phyloP scores from a whole-genome alignment of 2,329 filamentous ascomycete genomes.

The Trichophyton simii region DNA sequence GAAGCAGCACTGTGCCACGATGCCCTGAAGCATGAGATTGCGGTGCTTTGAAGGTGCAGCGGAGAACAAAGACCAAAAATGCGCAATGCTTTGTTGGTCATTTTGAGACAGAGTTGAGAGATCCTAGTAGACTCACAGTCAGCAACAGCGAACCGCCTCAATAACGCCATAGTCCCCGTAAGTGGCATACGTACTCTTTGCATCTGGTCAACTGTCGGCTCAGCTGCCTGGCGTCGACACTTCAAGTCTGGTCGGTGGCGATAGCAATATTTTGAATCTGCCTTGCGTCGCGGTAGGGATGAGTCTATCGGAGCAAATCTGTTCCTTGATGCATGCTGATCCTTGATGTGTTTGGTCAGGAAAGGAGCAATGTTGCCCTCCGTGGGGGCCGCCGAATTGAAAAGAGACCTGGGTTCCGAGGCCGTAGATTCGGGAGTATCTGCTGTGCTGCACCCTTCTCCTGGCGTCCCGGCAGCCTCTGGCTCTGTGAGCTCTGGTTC shows the following conservation, averaged over 20 bases:
- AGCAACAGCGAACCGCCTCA: background rate
- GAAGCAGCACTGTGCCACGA: constrained; percentile 94
- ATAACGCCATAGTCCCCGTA: background rate
- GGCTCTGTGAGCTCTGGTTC: background rate
- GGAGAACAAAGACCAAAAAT: constrained; percentile 96
- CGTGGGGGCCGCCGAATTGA: constrained; percentile 45
- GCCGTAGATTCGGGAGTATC: background rate
- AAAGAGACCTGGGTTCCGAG: constrained; percentile 19
- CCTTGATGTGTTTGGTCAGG: constrained; percentile 73
- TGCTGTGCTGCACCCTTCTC: background rate
- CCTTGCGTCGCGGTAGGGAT: constrained; percentile 29
- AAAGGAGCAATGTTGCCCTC: constrained; percentile 68
- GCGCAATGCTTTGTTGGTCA: constrained; percentile 90
- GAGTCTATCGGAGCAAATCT: constrained; percentile 9
- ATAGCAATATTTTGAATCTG: constrained; percentile 89
- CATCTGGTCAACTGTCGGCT: constrained; percentile 89
- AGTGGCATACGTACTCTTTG: constrained; percentile 54
- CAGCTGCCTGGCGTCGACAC: constrained; percentile 83
- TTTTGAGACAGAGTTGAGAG: constrained; percentile 67
- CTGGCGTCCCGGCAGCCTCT: background rate
- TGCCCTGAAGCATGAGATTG: constrained; percentile 90
- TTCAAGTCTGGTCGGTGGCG: constrained; percentile 88
- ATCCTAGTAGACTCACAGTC: constrained; percentile 42
- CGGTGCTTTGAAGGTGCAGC: constrained; percentile 87
- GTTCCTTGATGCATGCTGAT: constrained; percentile 56